Base-by-base conservation (phyloP, 768 basidiomycete genomes). In the Exsudoporus frostii region DNA sequence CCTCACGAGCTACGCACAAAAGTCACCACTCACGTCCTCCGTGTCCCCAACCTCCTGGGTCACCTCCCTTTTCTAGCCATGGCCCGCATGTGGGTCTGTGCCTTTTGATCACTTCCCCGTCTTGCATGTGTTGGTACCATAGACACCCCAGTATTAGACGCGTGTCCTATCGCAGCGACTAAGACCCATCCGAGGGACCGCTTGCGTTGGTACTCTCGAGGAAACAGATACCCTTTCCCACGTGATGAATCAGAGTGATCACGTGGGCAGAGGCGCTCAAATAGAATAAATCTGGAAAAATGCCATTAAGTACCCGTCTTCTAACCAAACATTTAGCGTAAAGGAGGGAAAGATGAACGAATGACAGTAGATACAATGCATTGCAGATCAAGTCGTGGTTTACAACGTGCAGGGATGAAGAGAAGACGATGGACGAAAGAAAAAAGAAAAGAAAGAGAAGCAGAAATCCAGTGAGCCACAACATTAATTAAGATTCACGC, bases 401-500 rank as follows among this genome's bases (percentile, higher is more conserved):
- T 67, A 68, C 65, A 67, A 45, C 37, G 65, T 65, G 63, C 48
- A 51, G 55, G 52, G 48, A 65, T 59, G 56, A 62, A 57, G 51
- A 50, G 33, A 48, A n/a, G 32, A 48, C 42, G 43, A 45, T 55
- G 19, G 24, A 15, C 5, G 33, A 42, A 45, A 27, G 41, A 53
- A 44, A 45, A 33, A 36, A 27, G 39, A 54, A 15, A 7, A 36
- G 10, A 44, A 30, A 30, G 38, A 51, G 36, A 50, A 47, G 33
- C 7, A 52, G 51, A 45, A 20, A 54, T 58, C 46, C 52, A 62
- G 57, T 37, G 64, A 68, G 48, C 10, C 55, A 47, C 49, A 45
- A 33, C 20, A 48, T 71, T 59, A 70, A 63, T 70, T 42, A 56
- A 70, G 68, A 53, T 71, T 72, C 54, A 70, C 62, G 54, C 68